These are phyloP conservation scores for Tulasnella sp. DNA, from an alignment of 768 basidiomycete species.

Conservation along the genomic window DNA sequence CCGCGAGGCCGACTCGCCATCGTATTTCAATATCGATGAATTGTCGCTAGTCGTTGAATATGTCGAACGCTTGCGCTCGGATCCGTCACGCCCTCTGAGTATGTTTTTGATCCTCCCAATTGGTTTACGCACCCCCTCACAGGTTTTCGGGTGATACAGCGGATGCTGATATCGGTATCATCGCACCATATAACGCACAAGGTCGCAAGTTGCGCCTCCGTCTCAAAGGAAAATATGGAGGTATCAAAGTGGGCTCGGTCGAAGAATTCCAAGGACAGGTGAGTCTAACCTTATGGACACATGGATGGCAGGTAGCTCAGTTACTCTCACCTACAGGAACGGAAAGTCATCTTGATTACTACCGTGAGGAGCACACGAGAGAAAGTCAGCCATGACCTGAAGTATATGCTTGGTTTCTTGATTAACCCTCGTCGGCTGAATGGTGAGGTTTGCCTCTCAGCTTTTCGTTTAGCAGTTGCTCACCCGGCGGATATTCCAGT, in stretches of 20 bases:
- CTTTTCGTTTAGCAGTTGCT: slow-evolving; percentile 37
- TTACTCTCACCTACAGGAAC: neutral
- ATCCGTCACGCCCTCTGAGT: slow-evolving; percentile 22
- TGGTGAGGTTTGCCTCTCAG: neutral
- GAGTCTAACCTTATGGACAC: neutral
- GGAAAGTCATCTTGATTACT: neutral
- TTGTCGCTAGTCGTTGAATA: slow-evolving; percentile 42
- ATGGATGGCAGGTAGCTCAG: neutral
- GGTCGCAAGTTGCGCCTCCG: neutral
- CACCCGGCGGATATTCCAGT: slow-evolving; percentile 32
- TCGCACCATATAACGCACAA: slow-evolving; percentile 7
- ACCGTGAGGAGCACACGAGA: neutral
- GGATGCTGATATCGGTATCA: neutral
- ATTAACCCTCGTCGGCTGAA: neutral
- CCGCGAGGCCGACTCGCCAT: slow-evolving; percentile 53
- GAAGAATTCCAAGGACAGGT: slow-evolving; percentile 6
- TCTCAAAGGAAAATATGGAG: neutral
- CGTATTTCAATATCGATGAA: slow-evolving; percentile 58
- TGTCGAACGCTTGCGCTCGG: slow-evolving; percentile 26
- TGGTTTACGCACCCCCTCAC: neutral
- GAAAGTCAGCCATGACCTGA: neutral
- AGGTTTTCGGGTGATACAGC: slow-evolving; percentile 28
- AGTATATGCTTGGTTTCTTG: neutral
- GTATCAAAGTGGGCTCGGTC: slow-evolving; percentile 3
- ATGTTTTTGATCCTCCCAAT: too few relatives aligned